phyloP scores from a whole-genome alignment of 1,139 yeast species.

The Scheffersomyces lignicola region DNA sequence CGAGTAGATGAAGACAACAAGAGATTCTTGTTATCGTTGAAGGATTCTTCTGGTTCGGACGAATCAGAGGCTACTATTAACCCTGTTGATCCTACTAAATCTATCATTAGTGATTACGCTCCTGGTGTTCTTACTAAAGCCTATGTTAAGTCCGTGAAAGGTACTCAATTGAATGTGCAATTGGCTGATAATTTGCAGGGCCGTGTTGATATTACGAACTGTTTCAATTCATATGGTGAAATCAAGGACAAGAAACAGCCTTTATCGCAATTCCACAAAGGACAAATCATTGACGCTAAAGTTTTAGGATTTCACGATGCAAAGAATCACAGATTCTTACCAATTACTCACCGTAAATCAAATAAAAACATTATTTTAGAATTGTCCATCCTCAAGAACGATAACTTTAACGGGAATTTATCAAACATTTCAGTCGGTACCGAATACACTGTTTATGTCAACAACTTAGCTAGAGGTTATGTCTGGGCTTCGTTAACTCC shows the following conservation, averaged over 20 bases:
- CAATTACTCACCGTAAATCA: conserved; percentile 59
- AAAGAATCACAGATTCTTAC: conserved; percentile 66
- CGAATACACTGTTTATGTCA: conserved; percentile 51
- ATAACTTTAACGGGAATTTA: conserved; percentile 27
- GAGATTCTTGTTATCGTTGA: conserved; percentile 67
- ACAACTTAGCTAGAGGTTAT: conserved; percentile 51
- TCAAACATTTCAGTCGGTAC: conserved; percentile 44
- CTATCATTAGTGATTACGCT: conserved; percentile 48
- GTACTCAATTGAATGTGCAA: conserved; percentile 72
- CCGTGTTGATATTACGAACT: conserved; percentile 73
- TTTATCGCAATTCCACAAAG: conserved; percentile 57
- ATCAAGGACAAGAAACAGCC: conserved; percentile 64
- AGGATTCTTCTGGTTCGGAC: conserved; percentile 26
- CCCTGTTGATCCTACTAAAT: conserved; percentile 60
- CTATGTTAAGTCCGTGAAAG: conserved; percentile 60
- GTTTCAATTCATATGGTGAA: conserved; percentile 55
- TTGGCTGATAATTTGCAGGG: conserved; percentile 82
- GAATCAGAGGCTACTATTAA: conserved; percentile 35
- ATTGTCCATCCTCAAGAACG: conserved; percentile 52
- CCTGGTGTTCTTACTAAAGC: conserved; percentile 68
- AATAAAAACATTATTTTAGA: conserved; percentile 64
- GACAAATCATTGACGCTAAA: conserved; percentile 59
- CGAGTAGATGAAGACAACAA: conserved; percentile 66
- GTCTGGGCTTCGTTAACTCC: conserved; percentile 77
- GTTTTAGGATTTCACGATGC: conserved; percentile 80